These are phyloP conservation scores for Termitomyces titanicus DNA, from an alignment of 768 basidiomycete species.

Conservation along the genomic window DNA sequence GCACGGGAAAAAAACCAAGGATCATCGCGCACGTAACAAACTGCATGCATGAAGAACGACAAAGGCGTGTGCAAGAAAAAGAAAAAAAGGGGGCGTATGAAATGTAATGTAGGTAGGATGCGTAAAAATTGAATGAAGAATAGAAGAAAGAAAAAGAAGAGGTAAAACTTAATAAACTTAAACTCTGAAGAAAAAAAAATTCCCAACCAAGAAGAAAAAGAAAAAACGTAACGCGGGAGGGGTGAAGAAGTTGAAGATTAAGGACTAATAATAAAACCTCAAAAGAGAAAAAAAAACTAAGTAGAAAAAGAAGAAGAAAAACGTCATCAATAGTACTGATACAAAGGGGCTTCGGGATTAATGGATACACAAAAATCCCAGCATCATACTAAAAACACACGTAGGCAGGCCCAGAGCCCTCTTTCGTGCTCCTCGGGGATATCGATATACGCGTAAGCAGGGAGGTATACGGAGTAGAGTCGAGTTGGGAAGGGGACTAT, in stretches of 20 bases:
- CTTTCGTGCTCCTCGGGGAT: too few relatives aligned
- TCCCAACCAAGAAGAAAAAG: neutral
- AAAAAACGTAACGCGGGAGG: neutral
- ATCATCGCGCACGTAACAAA: conserved; percentile 1
- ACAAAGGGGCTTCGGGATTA: neutral
- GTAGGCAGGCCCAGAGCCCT: too few relatives aligned
- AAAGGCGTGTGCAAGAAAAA: neutral
- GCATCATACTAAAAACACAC: conserved; percentile 6
- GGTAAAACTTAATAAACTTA: neutral
- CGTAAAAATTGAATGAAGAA: too few relatives aligned
- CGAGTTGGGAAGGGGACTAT: neutral
- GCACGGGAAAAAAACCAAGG: neutral
- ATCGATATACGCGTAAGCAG: neutral
- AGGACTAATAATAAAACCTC: neutral
- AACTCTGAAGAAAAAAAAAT: neutral
- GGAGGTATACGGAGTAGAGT: neutral
- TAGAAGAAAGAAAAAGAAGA: neutral
- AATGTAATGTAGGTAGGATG: too few relatives aligned
- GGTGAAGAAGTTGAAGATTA: neutral
- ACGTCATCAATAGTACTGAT: conserved; percentile 1
- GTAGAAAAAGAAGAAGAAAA: neutral
- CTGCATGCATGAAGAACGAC: neutral
- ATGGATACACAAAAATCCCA: neutral
- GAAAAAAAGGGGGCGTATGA: neutral
- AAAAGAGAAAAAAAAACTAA: neutral